Base-by-base conservation (phyloP, 331 rosid species). In the Acacia concinna region DNA sequence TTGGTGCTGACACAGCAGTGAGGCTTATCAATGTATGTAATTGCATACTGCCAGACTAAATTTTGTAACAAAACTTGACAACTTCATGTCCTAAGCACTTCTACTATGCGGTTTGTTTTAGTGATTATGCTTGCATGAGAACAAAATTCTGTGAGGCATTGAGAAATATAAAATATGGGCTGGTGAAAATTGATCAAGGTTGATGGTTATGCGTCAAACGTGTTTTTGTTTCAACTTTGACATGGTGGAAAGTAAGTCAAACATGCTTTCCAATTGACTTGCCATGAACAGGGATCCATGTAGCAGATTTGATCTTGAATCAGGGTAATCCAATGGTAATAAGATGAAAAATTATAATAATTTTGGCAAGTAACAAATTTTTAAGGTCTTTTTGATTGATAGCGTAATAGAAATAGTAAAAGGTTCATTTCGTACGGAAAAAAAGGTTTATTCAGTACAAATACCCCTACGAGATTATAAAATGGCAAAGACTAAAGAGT, bases 1-100 rank as follows among this genome's bases (percentile, higher is more conserved):
- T 93, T 84, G 98, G 99, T 25, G 96, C 87, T 46, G 99, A 95
- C 84, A 95, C 99, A 35, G 98, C 87, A 81, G 94, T 78, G 79
- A 90, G 99, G 90, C 86, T 93, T 75, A 79, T 93, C 43, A 73
- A 93, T 80, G 97, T 95, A 95, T 38, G 97, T 17, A 82, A 60
- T 80, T 37, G 31, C 82, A 10, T 66, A 18, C 35, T 63, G 18
- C 84, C 59, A 14, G 17, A 67, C 66, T 79, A 13, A 38, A 44
- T 67, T 73, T 66, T 54, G 56, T 64, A 10, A 51, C 68, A 21
- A 66, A 66, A 65, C 73, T 81, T 66, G n/a, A 31, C 32, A 41
- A 52, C 78, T 69, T 73, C 54, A 30, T 67, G 25, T 71, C 79
- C 38, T 74, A 72, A 65, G 71, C 14, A 17, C 43, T 23, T 56